Conservation (phyloP, 73 alveolate species). For the Symbiodinium pilosum region DNA sequence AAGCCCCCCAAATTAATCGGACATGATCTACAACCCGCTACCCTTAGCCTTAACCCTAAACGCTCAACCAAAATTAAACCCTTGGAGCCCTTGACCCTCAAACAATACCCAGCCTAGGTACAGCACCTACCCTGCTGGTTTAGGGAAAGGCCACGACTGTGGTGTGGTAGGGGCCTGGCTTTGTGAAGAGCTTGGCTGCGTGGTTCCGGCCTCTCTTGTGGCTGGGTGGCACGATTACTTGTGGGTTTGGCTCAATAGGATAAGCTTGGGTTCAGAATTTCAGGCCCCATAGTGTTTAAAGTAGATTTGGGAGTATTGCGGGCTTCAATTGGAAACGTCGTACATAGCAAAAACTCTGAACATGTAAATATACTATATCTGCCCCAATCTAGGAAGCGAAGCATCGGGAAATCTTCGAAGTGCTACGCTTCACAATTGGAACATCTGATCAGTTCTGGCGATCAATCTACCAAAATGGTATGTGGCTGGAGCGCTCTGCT, state of each 20-base stretch:
- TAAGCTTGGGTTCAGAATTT: too few species aligned
- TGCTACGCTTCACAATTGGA: not conserved
- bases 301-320: too few species aligned
- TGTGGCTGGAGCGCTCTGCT: not conserved
- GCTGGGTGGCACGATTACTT: too few species aligned
- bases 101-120: not conserved
- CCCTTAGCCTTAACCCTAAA: too few species aligned
- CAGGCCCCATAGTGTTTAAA: too few species aligned
- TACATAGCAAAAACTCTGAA: too few species aligned
- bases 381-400: not conserved
- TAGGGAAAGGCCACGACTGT: constrained; percentile 51
- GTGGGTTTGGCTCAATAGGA: too few species aligned
- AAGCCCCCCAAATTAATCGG: too few species aligned
- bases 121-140: not conserved
- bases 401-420: not conserved
- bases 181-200: constrained; percentile 15
- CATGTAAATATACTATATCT: too few species aligned
- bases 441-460: constrained; percentile 27
- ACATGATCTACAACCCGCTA: too few species aligned
- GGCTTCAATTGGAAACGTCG: too few species aligned
- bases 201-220: constrained; percentile 16
- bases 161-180: constrained; percentile 58
- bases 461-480: not conserved
- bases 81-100: not conserved
- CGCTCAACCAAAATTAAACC: not conserved